These are phyloP conservation scores for Pythium vanterpoolii DNA, from an alignment of 352 stramenopile genomes.

Conservation along the genomic window DNA sequence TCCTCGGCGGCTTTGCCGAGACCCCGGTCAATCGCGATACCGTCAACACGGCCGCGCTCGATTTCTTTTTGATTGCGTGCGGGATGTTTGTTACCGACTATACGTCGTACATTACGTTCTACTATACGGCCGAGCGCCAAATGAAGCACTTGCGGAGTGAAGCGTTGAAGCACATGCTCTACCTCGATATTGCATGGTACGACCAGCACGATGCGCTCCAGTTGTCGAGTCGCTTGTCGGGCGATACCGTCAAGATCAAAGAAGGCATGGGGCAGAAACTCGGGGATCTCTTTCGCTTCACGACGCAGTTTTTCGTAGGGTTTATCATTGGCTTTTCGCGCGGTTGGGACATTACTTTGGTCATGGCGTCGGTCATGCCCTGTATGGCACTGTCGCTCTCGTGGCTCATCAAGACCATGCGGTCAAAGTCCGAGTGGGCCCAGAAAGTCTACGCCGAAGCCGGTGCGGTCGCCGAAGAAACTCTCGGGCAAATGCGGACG, in stretches of 20 bases:
- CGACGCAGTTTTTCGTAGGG: constrained; percentile 26
- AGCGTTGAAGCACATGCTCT: constrained; percentile 41
- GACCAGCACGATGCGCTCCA: constrained; percentile 22
- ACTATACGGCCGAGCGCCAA: constrained; percentile 34
- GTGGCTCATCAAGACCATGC: constrained; percentile 30
- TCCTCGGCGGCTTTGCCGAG: background rate
- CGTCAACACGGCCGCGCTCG: constrained; percentile 6
- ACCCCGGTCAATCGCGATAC: background rate
- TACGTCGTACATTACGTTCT: constrained; percentile 28
- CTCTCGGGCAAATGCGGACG: constrained; percentile 33
- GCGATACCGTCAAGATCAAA: constrained; percentile 29
- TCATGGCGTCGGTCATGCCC: constrained; percentile 36
- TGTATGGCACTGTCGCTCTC: constrained; percentile 27
- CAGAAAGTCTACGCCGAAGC: constrained; percentile 33
- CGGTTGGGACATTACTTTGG: constrained; percentile 34
- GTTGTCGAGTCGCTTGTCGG: constrained; percentile 20
- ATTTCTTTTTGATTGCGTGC: constrained; percentile 23
- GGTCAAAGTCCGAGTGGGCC: constrained; percentile 12
- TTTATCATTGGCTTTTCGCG: constrained; percentile 34
- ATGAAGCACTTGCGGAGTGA: constrained; percentile 38
- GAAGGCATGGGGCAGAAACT: constrained; percentile 38
- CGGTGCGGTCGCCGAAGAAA: constrained; percentile 36
- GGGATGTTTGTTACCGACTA: constrained; percentile 27
- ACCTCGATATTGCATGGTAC: constrained; percentile 54
- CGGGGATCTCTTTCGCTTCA: constrained; percentile 28